Base-by-base conservation (phyloP, 257 asterid species). In the Gardenia jasminoides region DNA sequence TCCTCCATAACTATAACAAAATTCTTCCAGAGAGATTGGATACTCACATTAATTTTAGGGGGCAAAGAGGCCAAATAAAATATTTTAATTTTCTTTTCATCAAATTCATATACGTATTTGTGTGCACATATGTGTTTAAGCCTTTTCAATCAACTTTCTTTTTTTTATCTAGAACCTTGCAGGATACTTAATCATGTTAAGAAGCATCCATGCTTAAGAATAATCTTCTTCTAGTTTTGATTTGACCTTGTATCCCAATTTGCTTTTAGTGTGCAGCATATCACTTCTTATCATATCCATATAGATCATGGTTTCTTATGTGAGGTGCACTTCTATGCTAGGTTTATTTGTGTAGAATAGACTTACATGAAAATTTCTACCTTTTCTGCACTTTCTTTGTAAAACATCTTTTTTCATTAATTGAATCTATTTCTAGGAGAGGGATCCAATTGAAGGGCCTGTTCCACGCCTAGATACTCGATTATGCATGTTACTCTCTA, bases 371-470 rank as follows among this genome's bases (percentile, higher is more conserved):
- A 39, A 47, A 44, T 28, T 28, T 10, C 26, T 33, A 41, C 41
- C 15, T 70, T 72, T 43, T 17, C 64, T 11, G 20, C 17, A 67
- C 31, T 47, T 48, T 11, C 74, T 36, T 61, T 72, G 12, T 69
- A 33, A 75, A 30, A 8, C 3, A 33, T 75, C 15, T 66, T 67
- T 65, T 74, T 58, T 58, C 19, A 47, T 70, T 48, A 33, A 16
- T 30, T 50, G 54, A 48, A 68, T 56, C 61, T 67, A 74, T 61
- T 80, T 75, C 72, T 77, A 95, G 99, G 99, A 93, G 86, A 91
- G 98, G 88, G 97, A 95, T 85, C 98, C 97, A 39, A 93, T 95
- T 78, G 99, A 93, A 86, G 99, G 98, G 61, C 99, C 99, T 2
- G 94, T 93, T 84, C 99, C 99, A 81, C 98, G 89, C 46, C 86